A percentile compares a stretch with the other conserved stretches of the same genome.
These are phyloP conservation scores for Rhizopus microsporus DNA, from an alignment of 371 early-diverging fungal genomes.

Conservation along the genomic window DNA sequence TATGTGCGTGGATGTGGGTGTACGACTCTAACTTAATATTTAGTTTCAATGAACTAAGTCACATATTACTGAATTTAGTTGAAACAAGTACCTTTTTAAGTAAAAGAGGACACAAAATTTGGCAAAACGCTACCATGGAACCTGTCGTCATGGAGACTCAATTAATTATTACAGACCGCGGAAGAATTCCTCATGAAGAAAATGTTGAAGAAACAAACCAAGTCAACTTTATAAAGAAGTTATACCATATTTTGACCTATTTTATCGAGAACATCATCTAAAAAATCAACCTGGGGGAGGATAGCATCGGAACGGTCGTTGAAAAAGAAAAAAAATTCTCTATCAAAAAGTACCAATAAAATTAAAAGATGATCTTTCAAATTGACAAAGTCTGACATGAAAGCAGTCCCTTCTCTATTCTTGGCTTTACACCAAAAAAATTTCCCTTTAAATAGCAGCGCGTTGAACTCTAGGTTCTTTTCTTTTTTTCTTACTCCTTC, in stretches of 20 bases:
- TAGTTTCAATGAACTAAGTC: slow-evolving; percentile 5
- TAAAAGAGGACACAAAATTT: neutral
- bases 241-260: neutral
- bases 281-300: neutral
- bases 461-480: neutral
- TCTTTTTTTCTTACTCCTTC: slow-evolving; percentile 3
- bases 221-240: neutral
- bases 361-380: slow-evolving; percentile 1
- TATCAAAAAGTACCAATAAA: slow-evolving; percentile 1
- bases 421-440: neutral
- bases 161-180: neutral
- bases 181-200: neutral
- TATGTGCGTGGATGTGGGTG: neutral
- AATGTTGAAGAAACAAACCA: neutral
- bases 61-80: slow-evolving; percentile 5
- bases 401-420: neutral
- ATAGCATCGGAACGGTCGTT: neutral
- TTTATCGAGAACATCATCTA: slow-evolving; percentile 1
- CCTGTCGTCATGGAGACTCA: neutral
- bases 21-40: neutral
- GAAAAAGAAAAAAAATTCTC: neutral
- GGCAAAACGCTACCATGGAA: neutral
- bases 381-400: slow-evolving; percentile 4
- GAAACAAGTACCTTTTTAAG: slow-evolving; percentile 4
- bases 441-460: slow-evolving; percentile 3